These are phyloP conservation scores for Pugionium cornutum DNA, from an alignment of 345 rosid species.

Conservation along the genomic window DNA sequence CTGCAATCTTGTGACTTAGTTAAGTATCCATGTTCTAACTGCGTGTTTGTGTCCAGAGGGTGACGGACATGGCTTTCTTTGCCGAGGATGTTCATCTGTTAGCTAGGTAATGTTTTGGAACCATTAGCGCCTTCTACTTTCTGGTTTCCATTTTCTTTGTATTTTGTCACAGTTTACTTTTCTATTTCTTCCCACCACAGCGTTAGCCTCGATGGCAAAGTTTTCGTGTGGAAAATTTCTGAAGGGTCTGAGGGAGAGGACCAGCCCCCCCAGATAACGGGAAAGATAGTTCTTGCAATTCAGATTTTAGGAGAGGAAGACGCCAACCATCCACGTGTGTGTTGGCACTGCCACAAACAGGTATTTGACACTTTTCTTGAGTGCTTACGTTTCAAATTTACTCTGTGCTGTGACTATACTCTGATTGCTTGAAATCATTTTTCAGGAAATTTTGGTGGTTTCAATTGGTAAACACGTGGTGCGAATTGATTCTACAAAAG, in stretches of 20 bases:
- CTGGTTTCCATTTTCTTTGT: conserved; percentile 6
- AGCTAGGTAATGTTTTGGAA: conserved; percentile 63
- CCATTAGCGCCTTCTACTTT: conserved; percentile 11
- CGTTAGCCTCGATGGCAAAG: conserved; percentile 73
- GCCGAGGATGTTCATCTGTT: conserved; percentile 90
- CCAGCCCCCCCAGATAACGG: conserved; percentile 65
- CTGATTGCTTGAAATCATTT: conserved; percentile 19
- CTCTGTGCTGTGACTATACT: not conserved
- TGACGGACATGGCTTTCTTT: conserved; percentile 91
- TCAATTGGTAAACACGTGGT: conserved; percentile 73
- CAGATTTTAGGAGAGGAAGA: conserved; percentile 62
- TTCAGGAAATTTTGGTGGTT: conserved; percentile 81
- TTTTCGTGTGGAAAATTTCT: conserved; percentile 70
- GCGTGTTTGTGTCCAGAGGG: conserved; percentile 51
- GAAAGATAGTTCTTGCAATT: conserved; percentile 59
- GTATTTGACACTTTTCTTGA: conserved; percentile 58
- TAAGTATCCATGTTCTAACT: conserved; percentile 16
- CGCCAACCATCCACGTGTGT: conserved; percentile 68
- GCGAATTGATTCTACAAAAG: conserved; percentile 74
- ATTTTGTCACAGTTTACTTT: conserved; percentile 7
- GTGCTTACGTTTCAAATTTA: conserved; percentile 11
- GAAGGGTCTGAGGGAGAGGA: conserved; percentile 84
- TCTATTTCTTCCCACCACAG: conserved; percentile 44
- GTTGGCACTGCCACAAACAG: conserved; percentile 96
- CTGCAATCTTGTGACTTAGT: no score